phyloP scores from a whole-genome alignment of 1,139 yeast species.

The Magnusiomyces magnusii region DNA sequence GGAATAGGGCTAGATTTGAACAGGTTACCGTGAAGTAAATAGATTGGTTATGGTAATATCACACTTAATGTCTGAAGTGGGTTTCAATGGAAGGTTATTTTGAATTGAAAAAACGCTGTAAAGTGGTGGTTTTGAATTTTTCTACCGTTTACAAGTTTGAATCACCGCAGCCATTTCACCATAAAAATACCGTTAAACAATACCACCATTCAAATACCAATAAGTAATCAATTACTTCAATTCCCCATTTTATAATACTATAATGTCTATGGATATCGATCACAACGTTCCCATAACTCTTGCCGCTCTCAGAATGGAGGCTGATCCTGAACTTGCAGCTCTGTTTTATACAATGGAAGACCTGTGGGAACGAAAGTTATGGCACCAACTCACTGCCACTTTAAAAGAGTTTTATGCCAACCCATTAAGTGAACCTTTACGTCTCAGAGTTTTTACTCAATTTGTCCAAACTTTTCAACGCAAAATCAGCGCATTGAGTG shows the following conservation, averaged over 20 bases:
- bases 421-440: slow-evolving; percentile 45
- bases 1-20: no score
- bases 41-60: no score
- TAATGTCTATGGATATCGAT: slow-evolving; percentile 30
- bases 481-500: slow-evolving; percentile 70
- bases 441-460: slow-evolving; percentile 60
- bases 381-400: slow-evolving; percentile 71
- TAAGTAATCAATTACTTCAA: no score
- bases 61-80: no score
- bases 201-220: no score
- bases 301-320: slow-evolving; percentile 61
- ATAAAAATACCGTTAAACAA: background rate
- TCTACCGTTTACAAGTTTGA: background rate
- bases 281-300: slow-evolving; percentile 50
- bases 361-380: slow-evolving; percentile 70
- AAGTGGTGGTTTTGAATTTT: background rate
- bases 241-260: no score
- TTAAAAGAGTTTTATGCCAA: slow-evolving; percentile 54
- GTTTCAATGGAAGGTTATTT: no score
- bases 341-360: slow-evolving; percentile 75
- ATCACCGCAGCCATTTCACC: no score
- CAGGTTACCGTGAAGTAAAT: no score
- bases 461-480: slow-evolving; percentile 61
- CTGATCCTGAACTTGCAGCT: slow-evolving; percentile 54
- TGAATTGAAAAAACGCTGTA: background rate